phyloP scores from a whole-genome alignment of 2,329 filamentous ascomycete genomes.

The Arachnomyces sp. region DNA sequence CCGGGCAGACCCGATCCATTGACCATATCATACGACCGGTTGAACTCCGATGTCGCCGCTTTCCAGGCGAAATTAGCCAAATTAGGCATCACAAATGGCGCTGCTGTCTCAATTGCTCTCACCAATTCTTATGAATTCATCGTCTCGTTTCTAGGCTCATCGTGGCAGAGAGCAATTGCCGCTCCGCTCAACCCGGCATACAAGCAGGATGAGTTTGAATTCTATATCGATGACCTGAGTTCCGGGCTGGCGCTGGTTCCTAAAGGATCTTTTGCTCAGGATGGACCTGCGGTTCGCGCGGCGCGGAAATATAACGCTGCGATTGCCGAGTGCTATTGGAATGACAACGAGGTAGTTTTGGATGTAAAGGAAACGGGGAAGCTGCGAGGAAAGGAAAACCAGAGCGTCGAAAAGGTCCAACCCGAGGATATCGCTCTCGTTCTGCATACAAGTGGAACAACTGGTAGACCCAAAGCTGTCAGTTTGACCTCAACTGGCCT shows the following conservation, averaged over 20 bases:
- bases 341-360: slow-evolving; percentile 61
- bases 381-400: slow-evolving; percentile 46
- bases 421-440: slow-evolving; percentile 77
- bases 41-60: slow-evolving; percentile 56
- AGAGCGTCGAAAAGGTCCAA: slow-evolving; percentile 48
- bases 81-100: slow-evolving; percentile 60
- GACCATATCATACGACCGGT: slow-evolving; percentile 61
- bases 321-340: slow-evolving; percentile 82
- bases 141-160: slow-evolving; percentile 73
- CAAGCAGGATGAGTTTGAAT: slow-evolving; percentile 85
- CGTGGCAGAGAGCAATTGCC: slow-evolving; percentile 77
- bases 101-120: slow-evolving; percentile 74
- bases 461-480: slow-evolving; percentile 75
- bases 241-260: slow-evolving; percentile 73
- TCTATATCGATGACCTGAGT: slow-evolving; percentile 82
- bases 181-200: slow-evolving; percentile 83
- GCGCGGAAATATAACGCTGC: slow-evolving; percentile 72
- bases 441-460: slow-evolving; percentile 77
- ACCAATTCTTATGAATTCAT: slow-evolving; percentile 85
- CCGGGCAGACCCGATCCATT: slow-evolving; percentile 57
- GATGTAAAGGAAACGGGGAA: slow-evolving; percentile 72
- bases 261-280: slow-evolving; percentile 57
- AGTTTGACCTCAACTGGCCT: slow-evolving; percentile 20
- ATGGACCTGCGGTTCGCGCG: slow-evolving; percentile 66
- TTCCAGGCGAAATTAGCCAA: slow-evolving; percentile 74